Evolutionary conservation across 108 stramenopile species (phyloP).

Genomic region (Mediolabrus comicus): DNA sequence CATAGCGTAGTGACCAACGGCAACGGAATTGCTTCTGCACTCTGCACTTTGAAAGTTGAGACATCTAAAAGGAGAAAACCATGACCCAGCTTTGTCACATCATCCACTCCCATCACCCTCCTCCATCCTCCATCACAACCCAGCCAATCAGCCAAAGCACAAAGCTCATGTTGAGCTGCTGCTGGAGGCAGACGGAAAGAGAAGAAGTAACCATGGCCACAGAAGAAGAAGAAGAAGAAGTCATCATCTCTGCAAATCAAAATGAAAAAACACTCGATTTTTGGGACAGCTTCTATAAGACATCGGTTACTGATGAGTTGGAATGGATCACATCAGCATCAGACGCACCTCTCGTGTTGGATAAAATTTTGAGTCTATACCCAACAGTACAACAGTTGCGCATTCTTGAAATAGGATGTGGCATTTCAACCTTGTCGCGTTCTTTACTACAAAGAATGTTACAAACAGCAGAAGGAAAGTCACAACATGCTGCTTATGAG

Average conservation of each 20-base stretch:
- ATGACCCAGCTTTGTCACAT: too few species aligned
- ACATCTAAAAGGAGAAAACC: too few species aligned
- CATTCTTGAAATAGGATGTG: constrained; percentile 77
- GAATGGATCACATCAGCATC: constrained; percentile 38
- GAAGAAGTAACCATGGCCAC: neutral
- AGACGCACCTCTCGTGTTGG: constrained; percentile 20
- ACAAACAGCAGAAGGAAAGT: neutral
- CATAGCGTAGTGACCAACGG: too few species aligned
- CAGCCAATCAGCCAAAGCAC: neutral
- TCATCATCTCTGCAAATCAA: constrained; percentile 42
- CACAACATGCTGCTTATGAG: constrained; percentile 1
- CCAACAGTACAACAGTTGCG: constrained; percentile 12
- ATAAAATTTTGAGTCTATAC: constrained; percentile 38
- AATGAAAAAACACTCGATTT: constrained; percentile 64
- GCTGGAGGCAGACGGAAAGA: neutral
- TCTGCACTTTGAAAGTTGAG: too few species aligned
- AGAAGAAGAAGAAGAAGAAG: constrained; percentile 1
- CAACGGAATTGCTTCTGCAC: too few species aligned
- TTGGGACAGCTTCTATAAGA: constrained; percentile 67
- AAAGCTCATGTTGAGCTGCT: neutral
- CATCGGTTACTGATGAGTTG: constrained; percentile 46
- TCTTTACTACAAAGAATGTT: constrained; percentile 44
- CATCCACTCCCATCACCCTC: too few species aligned
- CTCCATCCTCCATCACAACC: too few species aligned
- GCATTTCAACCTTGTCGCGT: constrained; percentile 60